These are phyloP conservation scores for Periglandula ipomoeae DNA, from an alignment of 2,329 filamentous ascomycete genomes.

Conservation along the genomic window DNA sequence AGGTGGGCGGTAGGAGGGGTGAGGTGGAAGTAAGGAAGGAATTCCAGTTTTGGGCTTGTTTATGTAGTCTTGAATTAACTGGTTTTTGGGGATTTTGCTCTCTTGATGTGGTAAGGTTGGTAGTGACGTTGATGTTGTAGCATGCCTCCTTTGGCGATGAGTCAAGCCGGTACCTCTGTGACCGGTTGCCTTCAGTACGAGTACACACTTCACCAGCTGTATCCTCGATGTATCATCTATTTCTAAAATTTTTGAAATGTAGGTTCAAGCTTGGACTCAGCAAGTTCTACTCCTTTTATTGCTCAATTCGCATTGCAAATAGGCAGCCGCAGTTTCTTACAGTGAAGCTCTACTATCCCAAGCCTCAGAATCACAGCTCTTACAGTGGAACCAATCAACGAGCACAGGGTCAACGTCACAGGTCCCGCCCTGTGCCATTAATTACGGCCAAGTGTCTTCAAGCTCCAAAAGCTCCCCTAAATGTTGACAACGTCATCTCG, in stretches of 20 bases:
- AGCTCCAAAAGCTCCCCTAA: background rate
- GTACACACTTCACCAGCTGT: background rate
- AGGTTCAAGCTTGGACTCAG: no score
- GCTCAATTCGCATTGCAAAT: no score
- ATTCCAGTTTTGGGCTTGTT: no score
- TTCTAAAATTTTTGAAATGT: no score
- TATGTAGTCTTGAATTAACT: no score
- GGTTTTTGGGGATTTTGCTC: no score
- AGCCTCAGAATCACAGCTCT: background rate
- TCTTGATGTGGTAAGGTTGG: no score
- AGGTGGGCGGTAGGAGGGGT: background rate
- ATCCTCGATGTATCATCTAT: no score
- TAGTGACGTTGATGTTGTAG: background rate
- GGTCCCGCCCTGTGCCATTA: background rate
- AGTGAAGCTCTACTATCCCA: no score
- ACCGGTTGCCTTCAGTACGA: background rate
- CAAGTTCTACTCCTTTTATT: no score
- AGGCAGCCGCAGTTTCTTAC: no score
- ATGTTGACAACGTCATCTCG: background rate
- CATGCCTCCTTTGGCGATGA: background rate
- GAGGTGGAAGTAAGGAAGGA: background rate
- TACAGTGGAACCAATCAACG: background rate
- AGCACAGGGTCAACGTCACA: background rate
- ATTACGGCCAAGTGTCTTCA: conserved; percentile 1
- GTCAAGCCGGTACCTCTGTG: background rate